phyloP scores from a whole-genome alignment of 1,284 basidiomycete species.

The Puccinia horiana region DNA sequence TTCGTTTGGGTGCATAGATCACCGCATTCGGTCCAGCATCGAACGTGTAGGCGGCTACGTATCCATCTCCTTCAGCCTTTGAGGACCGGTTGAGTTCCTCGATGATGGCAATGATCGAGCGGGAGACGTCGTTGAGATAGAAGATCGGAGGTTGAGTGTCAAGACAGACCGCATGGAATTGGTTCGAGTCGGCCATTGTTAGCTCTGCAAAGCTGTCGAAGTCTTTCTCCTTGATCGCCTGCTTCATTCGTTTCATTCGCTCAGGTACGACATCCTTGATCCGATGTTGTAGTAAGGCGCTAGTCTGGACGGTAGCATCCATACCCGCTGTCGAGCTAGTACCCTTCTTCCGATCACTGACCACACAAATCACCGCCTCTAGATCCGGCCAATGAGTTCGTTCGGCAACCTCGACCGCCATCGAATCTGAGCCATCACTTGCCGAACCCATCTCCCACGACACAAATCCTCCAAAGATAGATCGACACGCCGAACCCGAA shows the following conservation, averaged over 20 bases:
- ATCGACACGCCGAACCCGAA: constrained; percentile 94
- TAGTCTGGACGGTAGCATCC: constrained; percentile 95
- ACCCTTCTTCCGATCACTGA: constrained; percentile 94
- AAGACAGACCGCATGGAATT: constrained; percentile 96
- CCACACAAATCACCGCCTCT: constrained; percentile 96
- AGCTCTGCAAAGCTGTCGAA: constrained; percentile 86
- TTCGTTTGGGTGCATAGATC: constrained; percentile 80
- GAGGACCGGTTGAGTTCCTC: constrained; percentile 91
- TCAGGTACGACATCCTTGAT: constrained; percentile 82
- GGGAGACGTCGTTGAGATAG: constrained; percentile 96
- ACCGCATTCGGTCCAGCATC: constrained; percentile 99
- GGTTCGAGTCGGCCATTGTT: constrained; percentile 97
- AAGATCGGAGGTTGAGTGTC: constrained; percentile 98
- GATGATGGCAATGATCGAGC: constrained; percentile 79
- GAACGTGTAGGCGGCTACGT: constrained; percentile 92
- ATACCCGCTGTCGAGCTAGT: constrained; percentile 93
- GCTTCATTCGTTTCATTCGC: constrained; percentile 78
- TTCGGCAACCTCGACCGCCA: constrained; percentile 83
- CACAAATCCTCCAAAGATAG: constrained; percentile 94
- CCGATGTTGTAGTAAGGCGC: constrained; percentile 81
- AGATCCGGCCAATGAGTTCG: constrained; percentile 89
- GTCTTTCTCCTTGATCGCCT: constrained; percentile 77
- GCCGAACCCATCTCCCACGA: constrained; percentile 83
- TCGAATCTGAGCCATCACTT: constrained; percentile 77
- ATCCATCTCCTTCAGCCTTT: constrained; percentile 66